Conservation (phyloP, 2,329 filamentous ascomycete species). For the Ascochyta rabiei region DNA sequence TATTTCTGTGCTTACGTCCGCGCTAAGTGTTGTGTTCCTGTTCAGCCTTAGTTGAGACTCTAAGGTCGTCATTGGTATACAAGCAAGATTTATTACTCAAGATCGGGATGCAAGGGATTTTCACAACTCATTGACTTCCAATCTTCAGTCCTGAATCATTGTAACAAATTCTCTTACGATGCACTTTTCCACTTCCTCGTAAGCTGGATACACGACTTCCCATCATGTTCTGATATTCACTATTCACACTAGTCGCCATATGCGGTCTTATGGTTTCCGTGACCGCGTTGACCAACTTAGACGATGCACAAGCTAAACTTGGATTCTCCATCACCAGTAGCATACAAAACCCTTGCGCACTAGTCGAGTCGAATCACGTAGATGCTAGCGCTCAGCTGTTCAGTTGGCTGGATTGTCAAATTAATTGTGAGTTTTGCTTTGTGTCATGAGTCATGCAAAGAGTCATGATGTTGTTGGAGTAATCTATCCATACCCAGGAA, state of each 20-base stretch:
- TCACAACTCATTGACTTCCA: not conserved
- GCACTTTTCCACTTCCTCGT: slow-evolving; percentile 1
- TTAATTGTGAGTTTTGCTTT: slow-evolving; percentile 28
- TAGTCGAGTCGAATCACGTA: slow-evolving; percentile 26
- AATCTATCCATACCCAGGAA: slow-evolving; percentile 43
- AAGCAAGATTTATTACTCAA: not conserved
- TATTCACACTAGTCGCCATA: not conserved
- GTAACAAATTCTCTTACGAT: not conserved
- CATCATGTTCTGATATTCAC: not conserved
- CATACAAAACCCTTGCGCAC: slow-evolving; percentile 28
- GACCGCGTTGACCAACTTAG: not conserved
- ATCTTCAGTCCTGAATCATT: not conserved
- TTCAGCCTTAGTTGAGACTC: slow-evolving; percentile 16
- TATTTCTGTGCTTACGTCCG: slow-evolving; percentile 9
- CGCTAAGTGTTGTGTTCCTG: slow-evolving; percentile 1
- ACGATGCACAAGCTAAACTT: not conserved
- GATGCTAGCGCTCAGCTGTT: slow-evolving; percentile 39
- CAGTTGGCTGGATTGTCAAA: slow-evolving; percentile 41
- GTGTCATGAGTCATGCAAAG: no score
- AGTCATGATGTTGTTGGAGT: slow-evolving; percentile 15
- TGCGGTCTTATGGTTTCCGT: not conserved
- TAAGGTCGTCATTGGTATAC: not conserved
- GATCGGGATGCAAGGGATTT: not conserved
- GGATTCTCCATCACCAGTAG: not conserved
- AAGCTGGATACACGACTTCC: not conserved